Evolutionary conservation across 345 rosid genomes (phyloP), one percentile per base, ranked within the genome.

Genomic region (Angophora floribunda): DNA sequence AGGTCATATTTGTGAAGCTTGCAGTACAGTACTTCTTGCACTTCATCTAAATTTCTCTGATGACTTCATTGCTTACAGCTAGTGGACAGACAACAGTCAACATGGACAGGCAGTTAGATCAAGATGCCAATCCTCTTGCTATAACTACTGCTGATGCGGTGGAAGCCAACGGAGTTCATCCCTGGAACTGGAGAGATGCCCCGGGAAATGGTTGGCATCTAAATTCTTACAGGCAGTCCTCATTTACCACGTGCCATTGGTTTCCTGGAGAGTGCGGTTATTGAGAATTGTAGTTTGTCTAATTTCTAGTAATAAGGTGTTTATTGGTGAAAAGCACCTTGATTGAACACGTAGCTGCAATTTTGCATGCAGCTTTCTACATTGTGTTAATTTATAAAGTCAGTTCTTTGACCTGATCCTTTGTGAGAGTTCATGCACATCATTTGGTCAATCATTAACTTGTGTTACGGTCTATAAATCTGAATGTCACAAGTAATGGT

Each of bases 171-270:
- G 98, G 96, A 89, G 98, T 98, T 92, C 97, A 99, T 94, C 99
- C 99, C 52, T 98, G 99, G 99, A 95, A 94, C 88, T 98, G 99
- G 99, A 95, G 99, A 91, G 99, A 98, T 67, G 89, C 97, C 75
- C 96, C 99, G 44, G 99, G 96, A 92, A 97, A 92, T 89, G 99
- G 99, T 93, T 92, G 92, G 90, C 86, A 3, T 41, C 49, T 41
- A 75, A 75, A 75, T 3, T 41, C 84, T 41, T 75, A 41, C 5
- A 21, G 28, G 26, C 36, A 75, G 47, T 75, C 41, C 49, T 85
- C 90, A 61, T 85, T 59, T 86, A 88, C 14, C 85, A 82, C 7
- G 1, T 75, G 84, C 49, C 15, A 41, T 75, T 21, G 49, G 28
- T 75, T 21, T 75, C 49, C 84, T 19, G 49, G 84, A 41, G 41